Evolutionary conservation across 2,329 filamentous ascomycete species (phyloP).

Genomic region (Fusarium succisae): DNA sequence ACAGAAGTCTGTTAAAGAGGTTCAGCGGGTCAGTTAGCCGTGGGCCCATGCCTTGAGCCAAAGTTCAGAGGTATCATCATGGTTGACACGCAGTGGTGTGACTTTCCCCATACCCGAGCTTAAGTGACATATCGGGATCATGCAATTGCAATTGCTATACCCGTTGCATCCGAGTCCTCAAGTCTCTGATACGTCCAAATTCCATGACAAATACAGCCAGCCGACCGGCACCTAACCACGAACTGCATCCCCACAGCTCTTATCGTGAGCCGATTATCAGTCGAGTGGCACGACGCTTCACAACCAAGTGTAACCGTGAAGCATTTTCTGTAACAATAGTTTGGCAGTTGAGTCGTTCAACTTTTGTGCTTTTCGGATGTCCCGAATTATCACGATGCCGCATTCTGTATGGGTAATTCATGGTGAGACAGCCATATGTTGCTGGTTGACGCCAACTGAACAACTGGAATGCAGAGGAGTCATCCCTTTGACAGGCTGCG

Average conservation of each 20-base stretch:
- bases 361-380: constrained; percentile 1
- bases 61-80: constrained; percentile 8
- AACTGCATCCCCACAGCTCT: constrained; percentile 18
- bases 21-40: constrained; percentile 9
- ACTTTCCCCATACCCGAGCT: constrained; percentile 11
- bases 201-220: neutral
- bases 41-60: constrained; percentile 13
- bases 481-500: constrained; percentile 6
- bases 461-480: constrained; percentile 38
- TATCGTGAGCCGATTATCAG: constrained; percentile 29
- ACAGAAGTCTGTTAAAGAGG: neutral
- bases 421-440: constrained; percentile 13
- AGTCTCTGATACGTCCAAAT: constrained; percentile 17
- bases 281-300: constrained; percentile 33
- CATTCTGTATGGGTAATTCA: constrained; percentile 9
- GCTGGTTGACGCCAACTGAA: constrained; percentile 1
- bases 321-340: constrained; percentile 3
- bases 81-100: constrained; percentile 27
- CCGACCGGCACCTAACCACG: neutral
- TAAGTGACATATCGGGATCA: constrained; percentile 25
- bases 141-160: constrained; percentile 32
- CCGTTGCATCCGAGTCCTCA: constrained; percentile 7
- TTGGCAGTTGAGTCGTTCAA: neutral
- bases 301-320: neutral
- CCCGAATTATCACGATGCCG: constrained; percentile 9